These are phyloP conservation scores for Quercus agrifolia DNA, from an alignment of 306 rosid genomes.

Conservation along the genomic window DNA sequence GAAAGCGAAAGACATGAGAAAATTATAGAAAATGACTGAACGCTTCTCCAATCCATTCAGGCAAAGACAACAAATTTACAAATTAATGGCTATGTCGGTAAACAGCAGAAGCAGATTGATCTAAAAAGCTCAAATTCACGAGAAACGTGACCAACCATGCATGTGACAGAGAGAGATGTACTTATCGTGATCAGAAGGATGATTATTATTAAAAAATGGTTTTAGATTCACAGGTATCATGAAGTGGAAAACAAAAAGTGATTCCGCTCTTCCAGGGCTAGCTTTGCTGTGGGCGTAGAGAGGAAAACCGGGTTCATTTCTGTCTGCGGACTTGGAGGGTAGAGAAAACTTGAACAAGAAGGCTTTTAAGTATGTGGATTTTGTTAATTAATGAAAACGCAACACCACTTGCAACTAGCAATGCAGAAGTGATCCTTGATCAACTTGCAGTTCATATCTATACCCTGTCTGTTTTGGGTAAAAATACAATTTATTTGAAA, in stretches of 20 bases:
- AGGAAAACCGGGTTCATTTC: not conserved
- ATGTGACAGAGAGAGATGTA: conserved; percentile 6
- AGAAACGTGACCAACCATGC: conserved; percentile 25
- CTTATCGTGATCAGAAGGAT: not conserved
- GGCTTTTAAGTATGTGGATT: too few relatives aligned
- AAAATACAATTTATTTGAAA: too few relatives aligned
- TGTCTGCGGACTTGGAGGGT: not conserved
- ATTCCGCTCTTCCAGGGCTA: not conserved
- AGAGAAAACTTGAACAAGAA: not conserved
- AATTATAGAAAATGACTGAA: not conserved
- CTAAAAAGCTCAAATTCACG: conserved; percentile 30
- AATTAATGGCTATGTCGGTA: not conserved
- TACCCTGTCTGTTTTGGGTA: not conserved
- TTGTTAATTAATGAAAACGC: not conserved
- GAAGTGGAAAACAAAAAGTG: conserved; percentile 12
- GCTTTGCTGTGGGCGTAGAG: not conserved
- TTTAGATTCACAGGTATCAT: conserved; percentile 30
- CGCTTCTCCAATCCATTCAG: not conserved
- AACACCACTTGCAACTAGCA: not conserved
- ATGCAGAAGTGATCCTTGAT: not conserved
- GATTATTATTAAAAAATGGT: not conserved
- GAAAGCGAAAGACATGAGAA: not conserved
- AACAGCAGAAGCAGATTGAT: not conserved
- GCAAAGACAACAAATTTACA: not conserved
- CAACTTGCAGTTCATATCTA: not conserved